These are phyloP conservation scores for Pseudogymnoascus sp. DNA, from an alignment of 2,329 filamentous ascomycete species.

Conservation along the genomic window DNA sequence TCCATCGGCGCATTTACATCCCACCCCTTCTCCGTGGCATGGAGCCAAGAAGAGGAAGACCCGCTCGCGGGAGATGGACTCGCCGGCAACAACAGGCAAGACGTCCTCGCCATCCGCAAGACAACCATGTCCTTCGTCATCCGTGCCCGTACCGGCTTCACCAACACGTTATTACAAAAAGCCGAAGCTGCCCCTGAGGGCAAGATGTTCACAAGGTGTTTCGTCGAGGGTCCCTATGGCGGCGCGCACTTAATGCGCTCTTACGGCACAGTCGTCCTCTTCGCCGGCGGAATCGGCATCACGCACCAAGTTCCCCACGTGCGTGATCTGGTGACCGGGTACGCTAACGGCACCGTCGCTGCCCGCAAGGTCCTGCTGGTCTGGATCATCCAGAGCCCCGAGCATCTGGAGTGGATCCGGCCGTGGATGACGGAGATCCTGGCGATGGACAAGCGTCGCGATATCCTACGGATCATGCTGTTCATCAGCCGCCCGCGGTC, in stretches of 20 bases:
- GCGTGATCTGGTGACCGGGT: slow-evolving; percentile 61
- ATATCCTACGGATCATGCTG: slow-evolving; percentile 66
- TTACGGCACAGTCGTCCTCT: slow-evolving; percentile 70
- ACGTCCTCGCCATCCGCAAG: slow-evolving; percentile 51
- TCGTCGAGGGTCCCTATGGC: slow-evolving; percentile 71
- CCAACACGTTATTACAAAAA: slow-evolving; percentile 57
- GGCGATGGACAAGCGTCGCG: slow-evolving; percentile 63
- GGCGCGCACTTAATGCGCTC: slow-evolving; percentile 62
- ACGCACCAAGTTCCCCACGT: slow-evolving; percentile 72
- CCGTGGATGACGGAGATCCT: slow-evolving; percentile 78
- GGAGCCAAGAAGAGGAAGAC: slow-evolving; percentile 58
- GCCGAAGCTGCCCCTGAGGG: slow-evolving; percentile 53
- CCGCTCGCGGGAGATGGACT: slow-evolving; percentile 42
- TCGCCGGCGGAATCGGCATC: slow-evolving; percentile 73
- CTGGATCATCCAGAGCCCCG: slow-evolving; percentile 71
- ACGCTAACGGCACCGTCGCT: slow-evolving; percentile 58
- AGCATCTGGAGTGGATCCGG: slow-evolving; percentile 75
- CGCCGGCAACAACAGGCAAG: slow-evolving; percentile 48
- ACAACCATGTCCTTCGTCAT: slow-evolving; percentile 63
- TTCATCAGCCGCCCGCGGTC: slow-evolving; percentile 68
- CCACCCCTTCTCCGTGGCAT: slow-evolving; percentile 72
- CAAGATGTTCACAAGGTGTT: slow-evolving; percentile 52
- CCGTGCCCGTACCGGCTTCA: slow-evolving; percentile 66
- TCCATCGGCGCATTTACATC: slow-evolving; percentile 63
- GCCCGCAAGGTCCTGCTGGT: slow-evolving; percentile 64